These are phyloP conservation scores for Arxiozyma bovina DNA, from an alignment of 1,139 yeast species.

Conservation along the genomic window DNA sequence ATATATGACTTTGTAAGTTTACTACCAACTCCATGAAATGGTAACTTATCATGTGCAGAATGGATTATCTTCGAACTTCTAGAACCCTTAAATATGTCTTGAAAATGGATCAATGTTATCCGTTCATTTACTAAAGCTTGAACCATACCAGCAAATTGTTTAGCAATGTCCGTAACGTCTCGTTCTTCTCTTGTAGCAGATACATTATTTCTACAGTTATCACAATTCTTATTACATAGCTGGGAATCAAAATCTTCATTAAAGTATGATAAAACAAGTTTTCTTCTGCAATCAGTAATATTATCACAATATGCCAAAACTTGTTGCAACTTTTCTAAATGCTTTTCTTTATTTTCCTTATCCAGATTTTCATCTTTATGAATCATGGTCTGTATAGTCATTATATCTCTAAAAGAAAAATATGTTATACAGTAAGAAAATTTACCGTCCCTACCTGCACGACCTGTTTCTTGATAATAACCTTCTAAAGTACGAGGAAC, in stretches of 20 bases:
- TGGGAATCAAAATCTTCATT: constrained; percentile 68
- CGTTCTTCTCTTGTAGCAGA: constrained; percentile 40
- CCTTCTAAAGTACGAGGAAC: constrained; percentile 89
- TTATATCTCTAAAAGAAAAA: constrained; percentile 69
- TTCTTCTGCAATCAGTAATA: constrained; percentile 79
- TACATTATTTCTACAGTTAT: constrained; percentile 60
- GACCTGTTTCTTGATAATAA: constrained; percentile 96
- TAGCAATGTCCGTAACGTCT: constrained; percentile 65
- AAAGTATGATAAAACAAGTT: constrained; percentile 81
- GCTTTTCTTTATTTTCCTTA: constrained; percentile 61
- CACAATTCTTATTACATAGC: constrained; percentile 68
- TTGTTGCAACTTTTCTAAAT: constrained; percentile 65
- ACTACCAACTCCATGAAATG: constrained; percentile 65
- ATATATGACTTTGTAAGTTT: constrained; percentile 54
- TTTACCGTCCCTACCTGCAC: constrained; percentile 94
- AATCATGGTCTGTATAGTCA: constrained; percentile 66
- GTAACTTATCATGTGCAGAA: constrained; percentile 52
- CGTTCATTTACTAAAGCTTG: constrained; percentile 45
- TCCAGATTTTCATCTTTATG: constrained; percentile 65
- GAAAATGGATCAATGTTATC: constrained; percentile 73
- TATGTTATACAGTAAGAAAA: constrained; percentile 75
- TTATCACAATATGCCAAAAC: constrained; percentile 92
- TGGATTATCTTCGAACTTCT: constrained; percentile 50
- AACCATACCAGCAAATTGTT: constrained; percentile 51
- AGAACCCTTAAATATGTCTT: constrained; percentile 76